Conservation (phyloP, 108 stramenopile genomes). For the Nitzschia sp. region DNA sequence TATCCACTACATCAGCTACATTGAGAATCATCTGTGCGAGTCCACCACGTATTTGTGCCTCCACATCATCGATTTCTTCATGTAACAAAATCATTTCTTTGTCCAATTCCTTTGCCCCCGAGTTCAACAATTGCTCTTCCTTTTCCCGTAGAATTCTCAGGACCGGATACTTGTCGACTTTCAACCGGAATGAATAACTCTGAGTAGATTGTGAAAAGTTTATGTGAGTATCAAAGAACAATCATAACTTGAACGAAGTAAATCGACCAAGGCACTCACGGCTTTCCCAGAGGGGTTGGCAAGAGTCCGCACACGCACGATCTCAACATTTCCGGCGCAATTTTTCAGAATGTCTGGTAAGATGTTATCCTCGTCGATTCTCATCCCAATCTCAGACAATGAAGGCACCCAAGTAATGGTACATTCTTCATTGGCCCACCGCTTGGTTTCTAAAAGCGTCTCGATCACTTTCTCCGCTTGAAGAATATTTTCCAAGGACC, state of each 20-base stretch:
- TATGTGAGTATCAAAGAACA: no score
- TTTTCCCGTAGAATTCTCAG: conserved; percentile 46
- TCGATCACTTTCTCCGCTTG: conserved; percentile 75
- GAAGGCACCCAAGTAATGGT: conserved; percentile 34
- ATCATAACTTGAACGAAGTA: no score
- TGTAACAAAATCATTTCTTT: conserved; percentile 41
- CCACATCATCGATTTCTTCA: conserved; percentile 49
- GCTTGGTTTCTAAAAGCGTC: conserved; percentile 45
- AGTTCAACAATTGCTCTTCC: conserved; percentile 36
- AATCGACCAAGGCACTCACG: no score
- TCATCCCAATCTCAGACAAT: conserved; percentile 40
- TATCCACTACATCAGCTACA: conserved; percentile 38
- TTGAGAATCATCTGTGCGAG: conserved; percentile 44
- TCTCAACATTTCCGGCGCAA: conserved; percentile 47
- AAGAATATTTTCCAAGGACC: conserved; percentile 59
- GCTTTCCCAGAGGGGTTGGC: background rate
- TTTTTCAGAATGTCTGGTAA: conserved; percentile 32
- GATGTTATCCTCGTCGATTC: conserved; percentile 23
- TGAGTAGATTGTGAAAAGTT: no score
- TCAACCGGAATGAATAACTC: conserved; percentile 59
- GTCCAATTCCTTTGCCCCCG: conserved; percentile 32
- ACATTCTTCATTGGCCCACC: conserved; percentile 48
- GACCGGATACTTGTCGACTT: conserved; percentile 50
- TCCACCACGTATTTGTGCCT: conserved; percentile 42
- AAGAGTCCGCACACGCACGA: conserved; percentile 42